A percentile compares a stretch with the other conserved stretches of the same genome.
Conservation (phyloP, 257 asterid species). For the Primulina tabacum region DNA sequence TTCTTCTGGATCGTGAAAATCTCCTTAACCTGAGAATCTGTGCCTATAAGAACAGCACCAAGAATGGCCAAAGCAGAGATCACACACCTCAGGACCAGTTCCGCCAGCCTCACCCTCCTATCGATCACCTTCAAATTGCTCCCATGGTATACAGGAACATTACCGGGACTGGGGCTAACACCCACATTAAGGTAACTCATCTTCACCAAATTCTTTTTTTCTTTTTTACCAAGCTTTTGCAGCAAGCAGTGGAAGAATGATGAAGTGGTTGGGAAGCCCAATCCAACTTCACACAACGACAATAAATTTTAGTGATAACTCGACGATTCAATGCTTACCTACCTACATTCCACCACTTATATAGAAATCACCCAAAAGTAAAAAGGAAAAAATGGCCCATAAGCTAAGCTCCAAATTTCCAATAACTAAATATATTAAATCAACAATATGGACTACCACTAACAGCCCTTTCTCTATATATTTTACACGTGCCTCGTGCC, state of each 20-base stretch:
- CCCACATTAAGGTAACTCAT: constrained; percentile 91
- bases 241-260: background rate
- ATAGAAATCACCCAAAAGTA: constrained; percentile 28
- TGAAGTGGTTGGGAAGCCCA: background rate
- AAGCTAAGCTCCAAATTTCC: background rate
- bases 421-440: too few species aligned
- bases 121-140: constrained; percentile 74
- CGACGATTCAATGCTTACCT: constrained; percentile 30
- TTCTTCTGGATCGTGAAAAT: constrained; percentile 70
- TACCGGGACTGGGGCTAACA: constrained; percentile 97
- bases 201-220: background rate
- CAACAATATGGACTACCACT: too few species aligned
- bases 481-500: too few species aligned
- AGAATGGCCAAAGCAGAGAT: constrained; percentile 62
- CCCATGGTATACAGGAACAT: constrained; percentile 76
- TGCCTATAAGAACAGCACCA: constrained; percentile 71
- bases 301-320: constrained; percentile 9
- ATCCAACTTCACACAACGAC: background rate
- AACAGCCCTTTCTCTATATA: too few species aligned
- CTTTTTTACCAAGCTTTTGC: background rate
- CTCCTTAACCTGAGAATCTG: constrained; percentile 78
- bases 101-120: constrained; percentile 63
- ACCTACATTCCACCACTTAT: constrained; percentile 37
- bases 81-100: constrained; percentile 62
- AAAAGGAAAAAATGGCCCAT: background rate